These are phyloP conservation scores for Phaeoacremonium minimum DNA, from an alignment of 2,329 filamentous ascomycete species.

Conservation along the genomic window DNA sequence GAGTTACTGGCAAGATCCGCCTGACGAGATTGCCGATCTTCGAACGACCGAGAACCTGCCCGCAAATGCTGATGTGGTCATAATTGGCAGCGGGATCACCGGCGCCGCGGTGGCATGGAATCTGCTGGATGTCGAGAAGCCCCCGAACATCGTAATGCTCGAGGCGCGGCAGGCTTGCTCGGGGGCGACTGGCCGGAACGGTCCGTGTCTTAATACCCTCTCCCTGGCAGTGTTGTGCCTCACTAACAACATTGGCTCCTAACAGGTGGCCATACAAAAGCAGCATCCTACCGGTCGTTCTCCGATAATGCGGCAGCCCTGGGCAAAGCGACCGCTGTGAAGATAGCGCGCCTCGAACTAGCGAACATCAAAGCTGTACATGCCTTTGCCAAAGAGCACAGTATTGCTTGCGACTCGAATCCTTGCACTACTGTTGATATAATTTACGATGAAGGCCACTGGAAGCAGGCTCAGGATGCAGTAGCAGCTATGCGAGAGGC, in stretches of 20 bases:
- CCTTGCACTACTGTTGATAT: slow-evolving; percentile 53
- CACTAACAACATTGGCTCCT: neutral
- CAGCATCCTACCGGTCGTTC: slow-evolving; percentile 44
- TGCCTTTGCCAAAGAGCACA: slow-evolving; percentile 40
- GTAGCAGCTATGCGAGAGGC: slow-evolving; percentile 38
- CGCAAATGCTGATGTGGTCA: slow-evolving; percentile 49
- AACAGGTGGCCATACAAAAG: slow-evolving; percentile 36
- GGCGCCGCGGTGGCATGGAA: slow-evolving; percentile 56
- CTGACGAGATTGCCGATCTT: slow-evolving; percentile 43
- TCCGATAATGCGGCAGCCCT: slow-evolving; percentile 34
- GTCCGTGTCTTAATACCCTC: slow-evolving; percentile 16
- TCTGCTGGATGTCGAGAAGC: slow-evolving; percentile 31
- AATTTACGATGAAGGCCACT: slow-evolving; percentile 44
- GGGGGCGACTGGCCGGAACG: slow-evolving; percentile 60
- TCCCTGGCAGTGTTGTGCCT: neutral
- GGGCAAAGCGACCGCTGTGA: slow-evolving; percentile 43
- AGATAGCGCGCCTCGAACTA: slow-evolving; percentile 47
- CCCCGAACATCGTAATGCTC: slow-evolving; percentile 51
- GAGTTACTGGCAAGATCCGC: slow-evolving; percentile 60
- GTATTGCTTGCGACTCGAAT: slow-evolving; percentile 43
- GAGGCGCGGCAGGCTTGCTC: slow-evolving; percentile 64
- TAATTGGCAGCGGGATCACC: slow-evolving; percentile 62
- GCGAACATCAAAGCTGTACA: slow-evolving; percentile 52
- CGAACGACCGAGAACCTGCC: slow-evolving; percentile 48
- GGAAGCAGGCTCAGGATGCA: slow-evolving; percentile 28